phyloP scores from a whole-genome alignment of 83 land plant genomes.

The Isoetes engelmannii region DNA sequence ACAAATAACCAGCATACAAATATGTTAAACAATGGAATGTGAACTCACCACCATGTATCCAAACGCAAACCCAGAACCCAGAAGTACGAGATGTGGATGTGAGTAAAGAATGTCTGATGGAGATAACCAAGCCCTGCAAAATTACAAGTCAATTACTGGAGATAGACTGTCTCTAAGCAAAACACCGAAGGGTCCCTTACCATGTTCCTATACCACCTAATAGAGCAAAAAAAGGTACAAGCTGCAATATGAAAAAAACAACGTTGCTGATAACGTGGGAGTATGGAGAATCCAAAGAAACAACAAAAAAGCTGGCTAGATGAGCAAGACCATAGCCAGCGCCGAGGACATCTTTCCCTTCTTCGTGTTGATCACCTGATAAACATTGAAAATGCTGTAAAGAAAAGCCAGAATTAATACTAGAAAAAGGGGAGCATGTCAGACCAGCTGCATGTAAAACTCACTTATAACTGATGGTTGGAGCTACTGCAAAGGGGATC shows the following conservation, averaged over 20 bases:
- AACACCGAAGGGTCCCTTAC: constrained; percentile 28
- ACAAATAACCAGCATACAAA: neutral
- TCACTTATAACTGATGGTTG: constrained; percentile 82
- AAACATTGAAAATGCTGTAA: constrained; percentile 70
- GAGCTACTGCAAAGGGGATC: constrained; percentile 56
- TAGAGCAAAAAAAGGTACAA: constrained; percentile 70
- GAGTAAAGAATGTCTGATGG: constrained; percentile 64
- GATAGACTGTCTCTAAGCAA: neutral
- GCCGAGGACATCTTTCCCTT: constrained; percentile 76
- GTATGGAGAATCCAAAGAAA: neutral
- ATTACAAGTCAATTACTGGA: constrained; percentile 4
- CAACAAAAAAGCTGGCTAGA: neutral
- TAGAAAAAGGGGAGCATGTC: constrained; percentile 1
- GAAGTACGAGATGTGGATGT: constrained; percentile 71
- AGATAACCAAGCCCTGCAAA: constrained; percentile 73
- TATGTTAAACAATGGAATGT: neutral
- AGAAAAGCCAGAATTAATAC: neutral
- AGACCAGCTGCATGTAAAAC: constrained; percentile 5
- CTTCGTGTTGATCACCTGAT: constrained; percentile 67
- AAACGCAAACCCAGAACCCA: constrained; percentile 94
- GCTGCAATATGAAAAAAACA: constrained; percentile 41
- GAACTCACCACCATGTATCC: constrained; percentile 85
- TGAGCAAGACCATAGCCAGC: constrained; percentile 73
- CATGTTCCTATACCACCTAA: constrained; percentile 62
- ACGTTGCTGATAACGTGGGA: constrained; percentile 2